These are phyloP conservation scores for Syncephalis fuscata DNA, from an alignment of 371 early-diverging fungal genomes.

Conservation along the genomic window DNA sequence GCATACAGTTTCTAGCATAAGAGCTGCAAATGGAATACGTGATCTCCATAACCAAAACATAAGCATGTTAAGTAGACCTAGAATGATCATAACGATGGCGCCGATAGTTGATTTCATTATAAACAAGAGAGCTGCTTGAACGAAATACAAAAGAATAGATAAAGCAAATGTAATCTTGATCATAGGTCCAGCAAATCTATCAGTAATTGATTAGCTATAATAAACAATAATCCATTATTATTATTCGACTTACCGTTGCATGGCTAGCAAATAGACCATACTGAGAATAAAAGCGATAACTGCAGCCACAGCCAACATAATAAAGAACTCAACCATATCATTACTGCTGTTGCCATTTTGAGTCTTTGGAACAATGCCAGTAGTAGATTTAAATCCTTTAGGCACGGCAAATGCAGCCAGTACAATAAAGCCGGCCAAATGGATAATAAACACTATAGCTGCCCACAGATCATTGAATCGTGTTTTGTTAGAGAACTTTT, in stretches of 20 bases:
- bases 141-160: conserved; percentile 2
- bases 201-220: not conserved
- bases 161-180: conserved; percentile 6
- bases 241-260: conserved; percentile 6
- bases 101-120: not conserved
- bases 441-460: conserved; percentile 19
- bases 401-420: conserved; percentile 14
- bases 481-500: conserved; percentile 17
- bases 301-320: not conserved
- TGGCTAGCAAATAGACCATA: conserved; percentile 6
- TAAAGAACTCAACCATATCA: not conserved
- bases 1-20: conserved; percentile 34
- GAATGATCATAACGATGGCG: conserved; percentile 12
- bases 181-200: conserved; percentile 3
- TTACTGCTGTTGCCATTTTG: not conserved
- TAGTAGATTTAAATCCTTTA: conserved; percentile 4
- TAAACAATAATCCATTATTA: not conserved
- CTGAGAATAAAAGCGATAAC: conserved; percentile 6
- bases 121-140: not conserved
- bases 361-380: not conserved
- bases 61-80: conserved; percentile 14
- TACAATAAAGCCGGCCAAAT: conserved; percentile 20
- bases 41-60: conserved; percentile 17
- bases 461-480: conserved; percentile 36
- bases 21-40: conserved; percentile 23